A percentile compares a stretch with the other conserved stretches of the same genome.
phyloP scores from a whole-genome alignment of 352 stramenopile genomes.

The Globisporangium iwayamae region DNA sequence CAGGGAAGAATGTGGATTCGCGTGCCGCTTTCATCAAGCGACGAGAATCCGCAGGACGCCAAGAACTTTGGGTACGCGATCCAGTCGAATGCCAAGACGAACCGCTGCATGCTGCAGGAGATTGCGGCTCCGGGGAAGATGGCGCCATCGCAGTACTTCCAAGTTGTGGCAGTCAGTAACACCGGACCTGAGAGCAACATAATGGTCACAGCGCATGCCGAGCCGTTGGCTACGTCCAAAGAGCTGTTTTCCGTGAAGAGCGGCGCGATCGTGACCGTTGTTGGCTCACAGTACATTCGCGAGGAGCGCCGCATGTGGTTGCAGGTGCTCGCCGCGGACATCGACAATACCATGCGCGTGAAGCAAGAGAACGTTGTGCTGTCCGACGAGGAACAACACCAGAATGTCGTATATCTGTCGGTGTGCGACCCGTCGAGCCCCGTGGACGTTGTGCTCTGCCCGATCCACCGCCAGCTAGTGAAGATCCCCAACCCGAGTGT shows the following conservation, averaged over 20 bases:
- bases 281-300: constrained; percentile 50
- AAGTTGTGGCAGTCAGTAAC: constrained; percentile 14
- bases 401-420: constrained; percentile 58
- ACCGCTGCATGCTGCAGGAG: constrained; percentile 73
- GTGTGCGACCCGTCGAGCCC: constrained; percentile 28
- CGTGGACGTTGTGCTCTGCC: constrained; percentile 35
- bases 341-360: constrained; percentile 45
- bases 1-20: constrained; percentile 67
- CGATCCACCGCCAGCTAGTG: constrained; percentile 37
- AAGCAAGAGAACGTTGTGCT: constrained; percentile 28
- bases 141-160: constrained; percentile 52
- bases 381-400: constrained; percentile 35
- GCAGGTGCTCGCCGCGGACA: constrained; percentile 49
- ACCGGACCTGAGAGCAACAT: not conserved
- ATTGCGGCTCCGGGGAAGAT: constrained; percentile 56
- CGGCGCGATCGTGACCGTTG: constrained; percentile 42
- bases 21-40: constrained; percentile 31
- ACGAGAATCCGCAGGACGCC: constrained; percentile 32
- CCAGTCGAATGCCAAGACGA: constrained; percentile 75
- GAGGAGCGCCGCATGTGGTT: constrained; percentile 56
- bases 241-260: constrained; percentile 54
- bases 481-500: constrained; percentile 35
- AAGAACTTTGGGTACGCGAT: constrained; percentile 66
- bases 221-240: constrained; percentile 36
- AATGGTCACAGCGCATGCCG: constrained; percentile 27